Evolutionary conservation across 73 alveolate genomes (phyloP), one percentile per base, ranked within the genome.

Genomic region (Urostyla sp.): DNA sequence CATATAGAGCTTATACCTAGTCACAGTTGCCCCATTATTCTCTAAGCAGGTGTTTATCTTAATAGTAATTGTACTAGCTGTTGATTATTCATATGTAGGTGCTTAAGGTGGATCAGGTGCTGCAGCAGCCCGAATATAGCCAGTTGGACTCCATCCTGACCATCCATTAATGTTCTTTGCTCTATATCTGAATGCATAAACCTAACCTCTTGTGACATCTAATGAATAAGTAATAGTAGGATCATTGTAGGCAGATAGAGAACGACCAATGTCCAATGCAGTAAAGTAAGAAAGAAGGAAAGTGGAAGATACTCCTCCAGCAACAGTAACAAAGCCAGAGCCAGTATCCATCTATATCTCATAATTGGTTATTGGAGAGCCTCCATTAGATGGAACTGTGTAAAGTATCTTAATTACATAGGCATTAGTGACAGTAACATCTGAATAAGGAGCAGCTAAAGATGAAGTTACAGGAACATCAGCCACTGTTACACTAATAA

Each of bases 131-230:
- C 5, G 48, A 1, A 77, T 51, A 30, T 59, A 31, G 3, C 59
- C 63, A 7, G 60, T 59, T 11, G 88, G 88, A 73, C 87, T 73
- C 76, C 72, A 84, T 4, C 45, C 84, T 11, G 77, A 30, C 92
- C 92, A 84, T n/a, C 92, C 87, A 43, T 44, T 60, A 4, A 60
- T 53, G 38, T 84, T 84, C 36, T 40, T 20, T 6, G 92, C 92
- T 74, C 92, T 55, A 38, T 74, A 84, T 27, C 84, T 43, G 37
- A 84, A 53, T 34, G 88, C 51, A 52, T 84, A 84, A 34, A 58
- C 75, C 7, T 27, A 27, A 54, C 92, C 92, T 45, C 32, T 44
- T 1, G 73, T 57, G n/a, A 84, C 58, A n/a, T 44, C 54, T 28
- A 69, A 67, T 31, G 52, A 37, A 2, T 50, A 31, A 44, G 8